A percentile compares a stretch with the other conserved stretches of the same genome.
Conservation (phyloP, 2,329 filamentous ascomycete species). For the Fusarium torreyae region DNA sequence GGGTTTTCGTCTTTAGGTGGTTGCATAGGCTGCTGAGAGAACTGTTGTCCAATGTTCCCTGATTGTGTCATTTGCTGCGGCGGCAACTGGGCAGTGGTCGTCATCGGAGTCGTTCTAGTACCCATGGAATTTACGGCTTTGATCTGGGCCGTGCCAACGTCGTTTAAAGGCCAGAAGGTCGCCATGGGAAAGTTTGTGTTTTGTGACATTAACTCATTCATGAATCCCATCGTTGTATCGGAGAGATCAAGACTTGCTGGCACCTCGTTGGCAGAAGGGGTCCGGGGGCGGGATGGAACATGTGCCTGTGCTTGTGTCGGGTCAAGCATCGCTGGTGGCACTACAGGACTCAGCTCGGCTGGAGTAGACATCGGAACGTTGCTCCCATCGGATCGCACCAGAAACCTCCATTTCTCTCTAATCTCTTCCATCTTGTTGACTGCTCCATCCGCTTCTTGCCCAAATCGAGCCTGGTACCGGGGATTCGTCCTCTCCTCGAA, state of each 20-base stretch:
- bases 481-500: slow-evolving; percentile 62
- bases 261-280: slow-evolving; percentile 28
- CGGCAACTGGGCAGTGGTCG: slow-evolving; percentile 5
- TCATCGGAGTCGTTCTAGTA: slow-evolving; percentile 6
- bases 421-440: slow-evolving; percentile 63
- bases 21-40: slow-evolving; percentile 43
- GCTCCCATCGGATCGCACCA: slow-evolving; percentile 59
- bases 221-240: slow-evolving; percentile 50
- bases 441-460: slow-evolving; percentile 63
- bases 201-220: slow-evolving; percentile 44
- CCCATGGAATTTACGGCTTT: slow-evolving; percentile 30
- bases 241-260: slow-evolving; percentile 49
- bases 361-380: slow-evolving; percentile 34
- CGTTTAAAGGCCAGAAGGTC: slow-evolving; percentile 46
- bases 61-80: slow-evolving; percentile 23
- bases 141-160: slow-evolving; percentile 38
- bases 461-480: slow-evolving; percentile 61
- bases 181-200: slow-evolving; percentile 31
- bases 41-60: slow-evolving; percentile 22
- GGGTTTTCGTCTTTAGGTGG: slow-evolving; percentile 54
- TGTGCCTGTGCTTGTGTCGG: slow-evolving; percentile 27
- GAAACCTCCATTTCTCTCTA: slow-evolving; percentile 65
- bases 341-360: slow-evolving; percentile 21
- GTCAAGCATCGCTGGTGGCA: slow-evolving; percentile 36
- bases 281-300: slow-evolving; percentile 38